Percentiles rank a stretch among this genome's conserved stretches.
Evolutionary conservation across 2,329 filamentous ascomycete species (phyloP).

Genomic region (Stachybotrys elegans): DNA sequence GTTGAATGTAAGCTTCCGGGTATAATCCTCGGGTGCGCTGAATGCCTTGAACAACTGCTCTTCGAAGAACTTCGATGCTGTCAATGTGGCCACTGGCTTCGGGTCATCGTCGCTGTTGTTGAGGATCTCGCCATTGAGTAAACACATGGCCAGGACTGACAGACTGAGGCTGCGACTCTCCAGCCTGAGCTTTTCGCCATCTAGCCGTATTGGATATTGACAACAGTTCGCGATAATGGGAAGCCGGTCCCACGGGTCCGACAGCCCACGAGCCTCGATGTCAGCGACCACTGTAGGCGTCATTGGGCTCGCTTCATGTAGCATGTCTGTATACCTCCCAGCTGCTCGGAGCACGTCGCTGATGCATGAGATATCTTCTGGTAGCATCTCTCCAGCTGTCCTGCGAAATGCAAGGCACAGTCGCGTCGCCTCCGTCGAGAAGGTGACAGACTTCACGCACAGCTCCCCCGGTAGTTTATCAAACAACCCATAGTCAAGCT

Average conservation of each 20-base stretch:
- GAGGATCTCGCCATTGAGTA: conserved; percentile 28
- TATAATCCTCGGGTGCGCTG: conserved; percentile 7
- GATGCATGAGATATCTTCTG: conserved; percentile 2
- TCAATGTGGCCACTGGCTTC: conserved; percentile 8
- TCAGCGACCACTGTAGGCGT: conserved; percentile 18
- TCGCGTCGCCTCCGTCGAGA: conserved; percentile 16
- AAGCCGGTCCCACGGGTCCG: conserved; percentile 19
- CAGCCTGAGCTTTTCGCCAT: conserved; percentile 12
- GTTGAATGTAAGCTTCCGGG: conserved; percentile 16
- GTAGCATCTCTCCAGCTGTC: neutral
- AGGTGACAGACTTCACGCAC: conserved; percentile 15
- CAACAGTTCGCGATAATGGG: conserved; percentile 28
- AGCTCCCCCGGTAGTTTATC: conserved; percentile 18
- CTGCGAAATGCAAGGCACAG: conserved; percentile 17
- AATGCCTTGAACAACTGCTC: conserved; percentile 14
- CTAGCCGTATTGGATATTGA: conserved; percentile 19
- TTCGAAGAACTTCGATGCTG: conserved; percentile 8
- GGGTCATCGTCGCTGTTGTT: conserved; percentile 19
- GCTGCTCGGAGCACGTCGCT: conserved; percentile 13
- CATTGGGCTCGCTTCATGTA: conserved; percentile 18
- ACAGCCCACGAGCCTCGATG: conserved; percentile 14
- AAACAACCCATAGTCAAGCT: conserved; percentile 9
- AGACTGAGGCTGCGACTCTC: conserved; percentile 16
- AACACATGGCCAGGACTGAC: conserved; percentile 20
- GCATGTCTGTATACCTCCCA: conserved; percentile 19